Evolutionary conservation across 768 basidiomycete genomes (phyloP).

Genomic region (Kwoniella shandongensis): DNA sequence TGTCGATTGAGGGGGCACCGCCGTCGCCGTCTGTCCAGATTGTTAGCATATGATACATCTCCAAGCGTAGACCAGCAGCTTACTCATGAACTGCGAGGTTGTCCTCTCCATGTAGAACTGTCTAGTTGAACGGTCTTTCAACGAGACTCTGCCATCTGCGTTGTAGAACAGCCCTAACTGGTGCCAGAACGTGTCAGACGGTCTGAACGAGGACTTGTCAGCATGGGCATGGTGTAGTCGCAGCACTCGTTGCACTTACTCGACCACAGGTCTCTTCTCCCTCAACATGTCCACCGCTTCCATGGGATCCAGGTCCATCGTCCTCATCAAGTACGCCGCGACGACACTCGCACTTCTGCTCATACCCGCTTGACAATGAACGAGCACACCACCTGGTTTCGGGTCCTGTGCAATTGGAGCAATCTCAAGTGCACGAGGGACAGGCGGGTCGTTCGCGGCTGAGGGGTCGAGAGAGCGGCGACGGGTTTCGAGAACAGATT

Average conservation of each 20-base stretch:
- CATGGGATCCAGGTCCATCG: slow-evolving; percentile 61
- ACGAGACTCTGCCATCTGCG: slow-evolving; percentile 68
- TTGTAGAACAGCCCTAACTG: slow-evolving; percentile 79
- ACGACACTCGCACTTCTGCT: slow-evolving; percentile 86
- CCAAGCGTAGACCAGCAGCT: slow-evolving; percentile 45
- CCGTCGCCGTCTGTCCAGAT: slow-evolving; percentile 68
- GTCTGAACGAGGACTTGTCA: slow-evolving; percentile 57
- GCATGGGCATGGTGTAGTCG: not conserved
- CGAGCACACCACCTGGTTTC: slow-evolving; percentile 64
- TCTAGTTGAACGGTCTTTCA: slow-evolving; percentile 67
- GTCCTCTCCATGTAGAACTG: slow-evolving; percentile 81
- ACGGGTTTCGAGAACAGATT: slow-evolving; percentile 64
- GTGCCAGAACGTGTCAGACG: slow-evolving; percentile 77
- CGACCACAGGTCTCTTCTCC: slow-evolving; percentile 65
- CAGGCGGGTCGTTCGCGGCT: slow-evolving; percentile 64
- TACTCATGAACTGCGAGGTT: slow-evolving; percentile 75
- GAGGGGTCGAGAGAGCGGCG: slow-evolving; percentile 7
- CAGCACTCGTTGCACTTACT: slow-evolving; percentile 59
- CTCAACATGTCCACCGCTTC: slow-evolving; percentile 70
- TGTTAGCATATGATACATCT: not conserved
- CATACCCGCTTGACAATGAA: slow-evolving; percentile 87
- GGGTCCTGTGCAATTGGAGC: slow-evolving; percentile 13
- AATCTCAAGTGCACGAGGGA: slow-evolving; percentile 46
- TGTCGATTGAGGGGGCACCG: slow-evolving; percentile 63
- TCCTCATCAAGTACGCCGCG: slow-evolving; percentile 85